Conservation (phyloP, 768 basidiomycete genomes). For the Neoboletus subvelutipes region DNA sequence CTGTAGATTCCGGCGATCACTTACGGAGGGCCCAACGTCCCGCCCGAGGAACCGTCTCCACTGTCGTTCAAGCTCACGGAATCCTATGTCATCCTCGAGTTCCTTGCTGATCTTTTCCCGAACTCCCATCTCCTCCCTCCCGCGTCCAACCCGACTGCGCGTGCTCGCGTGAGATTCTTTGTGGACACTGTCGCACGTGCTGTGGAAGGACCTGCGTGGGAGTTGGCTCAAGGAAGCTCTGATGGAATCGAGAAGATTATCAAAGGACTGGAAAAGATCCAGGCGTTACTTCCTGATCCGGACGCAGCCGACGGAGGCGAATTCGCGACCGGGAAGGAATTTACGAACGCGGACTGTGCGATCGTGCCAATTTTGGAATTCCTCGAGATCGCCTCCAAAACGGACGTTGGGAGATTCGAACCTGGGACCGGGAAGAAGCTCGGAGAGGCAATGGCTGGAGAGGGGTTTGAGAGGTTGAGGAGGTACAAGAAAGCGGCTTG, state of each 20-base stretch:
- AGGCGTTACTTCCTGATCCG: slow-evolving; percentile 35
- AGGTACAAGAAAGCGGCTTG: slow-evolving; percentile 49
- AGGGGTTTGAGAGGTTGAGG: slow-evolving; percentile 47
- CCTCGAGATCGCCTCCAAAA: slow-evolving; percentile 39
- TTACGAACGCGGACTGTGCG: slow-evolving; percentile 59
- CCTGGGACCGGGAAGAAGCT: slow-evolving; percentile 46
- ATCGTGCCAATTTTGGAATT: slow-evolving; percentile 55
- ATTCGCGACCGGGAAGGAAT: slow-evolving; percentile 39
- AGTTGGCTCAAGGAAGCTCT: neutral
- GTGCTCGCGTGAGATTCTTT: slow-evolving; percentile 62
- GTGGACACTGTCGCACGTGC: slow-evolving; percentile 48
- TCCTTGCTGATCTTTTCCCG: slow-evolving; percentile 59
- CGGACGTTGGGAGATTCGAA: slow-evolving; percentile 50
- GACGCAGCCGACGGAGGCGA: slow-evolving; percentile 38
- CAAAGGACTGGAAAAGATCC: neutral
- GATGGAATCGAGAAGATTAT: slow-evolving; percentile 25
- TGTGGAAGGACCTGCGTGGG: neutral
- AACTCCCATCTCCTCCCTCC: slow-evolving; percentile 46
- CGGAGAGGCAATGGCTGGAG: slow-evolving; percentile 38
- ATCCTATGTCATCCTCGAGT: slow-evolving; percentile 62
- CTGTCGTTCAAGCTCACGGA: slow-evolving; percentile 62
- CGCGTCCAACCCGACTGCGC: slow-evolving; percentile 44
- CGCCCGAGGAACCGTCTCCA: slow-evolving; percentile 54
- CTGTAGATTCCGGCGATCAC: slow-evolving; percentile 54
- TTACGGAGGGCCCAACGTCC: slow-evolving; percentile 56